Conservation (phyloP, 352 stramenopile species). For the Pythium angustatum region DNA sequence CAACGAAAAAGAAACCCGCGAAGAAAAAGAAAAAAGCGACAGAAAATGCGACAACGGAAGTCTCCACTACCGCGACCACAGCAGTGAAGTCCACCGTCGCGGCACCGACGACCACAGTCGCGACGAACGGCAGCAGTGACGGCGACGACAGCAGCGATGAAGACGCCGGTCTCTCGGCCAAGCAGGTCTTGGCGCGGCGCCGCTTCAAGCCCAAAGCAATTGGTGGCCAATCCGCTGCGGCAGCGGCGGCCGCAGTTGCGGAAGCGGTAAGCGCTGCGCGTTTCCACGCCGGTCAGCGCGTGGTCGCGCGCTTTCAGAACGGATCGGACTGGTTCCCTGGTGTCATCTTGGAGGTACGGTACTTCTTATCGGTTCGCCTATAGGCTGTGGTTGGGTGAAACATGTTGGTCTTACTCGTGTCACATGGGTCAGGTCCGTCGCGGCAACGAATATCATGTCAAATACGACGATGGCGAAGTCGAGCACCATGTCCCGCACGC, state of each 20-base stretch:
- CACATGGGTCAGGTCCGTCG: conserved; percentile 30
- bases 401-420: too few relatives aligned
- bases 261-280: conserved; percentile 29
- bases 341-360: conserved; percentile 52
- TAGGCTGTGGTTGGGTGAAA: not conserved
- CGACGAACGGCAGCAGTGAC: conserved; percentile 15
- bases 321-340: conserved; percentile 65
- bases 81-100: not conserved
- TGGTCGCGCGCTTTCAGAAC: conserved; percentile 63
- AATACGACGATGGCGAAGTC: conserved; percentile 77
- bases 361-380: too few relatives aligned
- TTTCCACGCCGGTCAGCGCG: conserved; percentile 45
- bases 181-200: conserved; percentile 58
- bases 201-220: conserved; percentile 67
- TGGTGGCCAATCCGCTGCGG: conserved; percentile 27
- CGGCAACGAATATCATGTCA: conserved; percentile 62
- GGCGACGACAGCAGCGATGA: conserved; percentile 47
- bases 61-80: not conserved
- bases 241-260: conserved; percentile 26
- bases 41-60: not conserved
- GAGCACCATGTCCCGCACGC: conserved; percentile 68
- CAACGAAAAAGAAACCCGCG: conserved; percentile 22
- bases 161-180: conserved; percentile 58
- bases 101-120: not conserved
- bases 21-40: conserved; percentile 21